Evolutionary conservation across 2,329 filamentous ascomycete genomes (phyloP), one percentile per base, ranked within the genome.

Genomic region (Penicillium sp.): DNA sequence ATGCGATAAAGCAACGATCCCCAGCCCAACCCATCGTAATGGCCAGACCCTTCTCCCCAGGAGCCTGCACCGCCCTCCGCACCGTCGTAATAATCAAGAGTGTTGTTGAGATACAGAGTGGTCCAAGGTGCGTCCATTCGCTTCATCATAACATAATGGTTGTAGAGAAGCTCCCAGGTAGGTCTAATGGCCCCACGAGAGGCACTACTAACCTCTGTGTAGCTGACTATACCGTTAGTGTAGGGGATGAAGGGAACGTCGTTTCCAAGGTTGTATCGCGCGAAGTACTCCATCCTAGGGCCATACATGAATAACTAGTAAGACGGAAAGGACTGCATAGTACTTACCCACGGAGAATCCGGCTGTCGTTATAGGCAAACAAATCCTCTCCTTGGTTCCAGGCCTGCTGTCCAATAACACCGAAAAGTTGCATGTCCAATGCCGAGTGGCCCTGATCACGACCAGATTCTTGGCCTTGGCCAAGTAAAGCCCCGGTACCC

Each of bases 141-240:
- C 32, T 64, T 65, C 18, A 63, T 31, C 29, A 56, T 50, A 6
- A 62, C 61, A 32, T 66, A 65, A 44, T 66, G 63, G 37, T 40
- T 64, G 47, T 65, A 62, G 24, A 66, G 54, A 26, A 66, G 48
- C 52, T 66, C 63, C 62, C 59, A 63, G 9, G 59, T 60, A 13
- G 56, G 57, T 10, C 63, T 59, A 11, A 51, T 55, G 11, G 48
- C 43, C 5, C 63, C 62, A 11, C 63, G 63, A 5, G 59, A 61
- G 14, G 45, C 35, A 34, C 43, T 53, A 49, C 61, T 63, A 20
- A 66, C 54, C 10, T 53, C 26, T 6, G 42, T 34, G 26, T 49
- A 57, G 34, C 38, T 50, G 24, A 66, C 62, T 40, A 62, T 59
- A 10, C 57, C 54, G 47, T 65, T 65, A 5, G 57, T 65, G 40